These are phyloP conservation scores for Coemansia sp. DNA, from an alignment of 192 early-diverging fungal genomes.

Conservation along the genomic window DNA sequence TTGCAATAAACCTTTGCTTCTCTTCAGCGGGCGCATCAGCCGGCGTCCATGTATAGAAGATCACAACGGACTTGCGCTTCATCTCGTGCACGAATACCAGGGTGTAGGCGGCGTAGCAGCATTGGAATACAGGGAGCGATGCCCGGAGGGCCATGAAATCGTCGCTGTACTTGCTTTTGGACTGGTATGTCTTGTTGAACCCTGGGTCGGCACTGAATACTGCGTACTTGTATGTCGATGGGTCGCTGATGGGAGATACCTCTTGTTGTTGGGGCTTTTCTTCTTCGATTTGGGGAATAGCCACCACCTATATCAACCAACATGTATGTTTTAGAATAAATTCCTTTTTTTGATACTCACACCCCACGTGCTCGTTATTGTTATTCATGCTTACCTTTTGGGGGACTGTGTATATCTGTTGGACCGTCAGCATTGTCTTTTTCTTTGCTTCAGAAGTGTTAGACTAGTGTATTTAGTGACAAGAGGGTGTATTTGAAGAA, in stretches of 20 bases:
- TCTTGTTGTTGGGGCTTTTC: too few species aligned
- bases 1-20: conserved; percentile 10
- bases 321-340: neutral
- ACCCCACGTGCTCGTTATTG: too few species aligned
- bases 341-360: neutral
- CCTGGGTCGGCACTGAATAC: conserved; percentile 14
- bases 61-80: conserved; percentile 5
- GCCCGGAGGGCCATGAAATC: conserved; percentile 14
- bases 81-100: conserved; percentile 18
- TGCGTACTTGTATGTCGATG: conserved; percentile 25
- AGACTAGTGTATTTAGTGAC: too few species aligned
- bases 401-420: neutral
- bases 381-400: neutral
- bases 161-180: conserved; percentile 8
- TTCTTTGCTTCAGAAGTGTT: neutral
- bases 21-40: conserved; percentile 10
- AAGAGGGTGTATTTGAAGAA: too few species aligned
- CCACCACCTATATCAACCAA: neutral
- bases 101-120: conserved; percentile 24
- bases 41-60: conserved; percentile 29
- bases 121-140: conserved; percentile 12
- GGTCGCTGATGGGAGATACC: neutral
- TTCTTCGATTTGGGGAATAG: neutral
- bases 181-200: conserved; percentile 7
- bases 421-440: neutral